Evolutionary conservation across 257 asterid species (phyloP).

Genomic region (Phtheirospermum japonicum): DNA sequence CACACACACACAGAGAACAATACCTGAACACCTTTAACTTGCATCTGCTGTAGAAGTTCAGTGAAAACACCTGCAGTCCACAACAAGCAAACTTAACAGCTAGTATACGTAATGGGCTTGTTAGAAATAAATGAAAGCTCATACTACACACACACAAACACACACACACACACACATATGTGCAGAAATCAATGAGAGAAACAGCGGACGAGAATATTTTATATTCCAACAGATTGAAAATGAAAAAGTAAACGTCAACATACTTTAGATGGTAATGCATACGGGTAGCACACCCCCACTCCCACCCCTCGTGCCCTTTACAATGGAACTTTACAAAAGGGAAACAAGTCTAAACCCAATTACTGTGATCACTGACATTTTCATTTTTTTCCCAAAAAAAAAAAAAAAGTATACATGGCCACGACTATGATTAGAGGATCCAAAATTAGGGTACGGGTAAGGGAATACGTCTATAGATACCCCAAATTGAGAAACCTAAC

Average conservation of each 20-base stretch:
- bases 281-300: not conserved
- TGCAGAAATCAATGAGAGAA: not conserved
- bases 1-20: not conserved
- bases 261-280: not conserved
- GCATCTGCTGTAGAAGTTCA: constrained; percentile 87
- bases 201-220: not conserved
- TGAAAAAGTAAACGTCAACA: not conserved
- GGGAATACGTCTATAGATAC: not conserved
- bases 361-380: too few species aligned
- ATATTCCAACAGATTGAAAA: not conserved
- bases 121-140: not conserved
- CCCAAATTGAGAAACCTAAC: not conserved
- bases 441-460: too few species aligned
- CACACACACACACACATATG: not conserved
- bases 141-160: not conserved
- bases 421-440: too few species aligned
- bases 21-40: constrained; percentile 92
- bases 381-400: too few species aligned
- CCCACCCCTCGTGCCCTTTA: not conserved
- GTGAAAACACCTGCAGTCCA: constrained; percentile 72
- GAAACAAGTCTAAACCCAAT: too few species aligned
- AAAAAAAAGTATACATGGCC: too few species aligned
- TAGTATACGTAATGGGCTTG: not conserved
- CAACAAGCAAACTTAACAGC: constrained; percentile 14
- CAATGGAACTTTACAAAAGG: not conserved